Percentiles rank a stretch among this genome's conserved stretches.
Conservation (phyloP, 2,329 filamentous ascomycete species). For the Penicillium sp. region DNA sequence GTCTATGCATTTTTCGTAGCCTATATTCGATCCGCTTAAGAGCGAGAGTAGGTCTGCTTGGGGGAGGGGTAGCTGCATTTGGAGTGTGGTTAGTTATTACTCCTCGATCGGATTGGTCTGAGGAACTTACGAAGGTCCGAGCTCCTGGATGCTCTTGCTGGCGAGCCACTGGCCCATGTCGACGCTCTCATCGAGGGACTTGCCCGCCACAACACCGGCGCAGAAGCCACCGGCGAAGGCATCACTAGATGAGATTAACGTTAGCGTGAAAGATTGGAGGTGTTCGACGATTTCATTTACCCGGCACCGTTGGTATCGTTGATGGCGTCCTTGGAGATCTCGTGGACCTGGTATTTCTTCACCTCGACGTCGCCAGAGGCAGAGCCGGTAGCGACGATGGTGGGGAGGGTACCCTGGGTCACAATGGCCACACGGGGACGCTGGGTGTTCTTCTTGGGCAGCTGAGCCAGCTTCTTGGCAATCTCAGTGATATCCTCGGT, state of each 20-base stretch:
- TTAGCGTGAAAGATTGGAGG: slow-evolving; percentile 11
- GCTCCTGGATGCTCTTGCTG: slow-evolving; percentile 85
- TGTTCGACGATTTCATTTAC: slow-evolving; percentile 37
- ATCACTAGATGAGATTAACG: slow-evolving; percentile 53
- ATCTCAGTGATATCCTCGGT: slow-evolving; percentile 79
- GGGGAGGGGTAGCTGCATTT: slow-evolving; percentile 68
- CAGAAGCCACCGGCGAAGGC: slow-evolving; percentile 94
- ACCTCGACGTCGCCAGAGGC: slow-evolving; percentile 62
- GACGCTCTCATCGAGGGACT: slow-evolving; percentile 70
- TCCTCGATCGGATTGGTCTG: background rate
- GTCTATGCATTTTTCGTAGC: slow-evolving; percentile 18
- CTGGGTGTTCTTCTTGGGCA: slow-evolving; percentile 87
- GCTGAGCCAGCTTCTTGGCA: slow-evolving; percentile 75
- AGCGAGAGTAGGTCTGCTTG: slow-evolving; percentile 66
- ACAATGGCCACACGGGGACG: slow-evolving; percentile 83
- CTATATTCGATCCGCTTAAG: slow-evolving; percentile 18
- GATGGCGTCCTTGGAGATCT: slow-evolving; percentile 73
- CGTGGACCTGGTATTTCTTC: slow-evolving; percentile 75
- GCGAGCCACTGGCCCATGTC: slow-evolving; percentile 98
- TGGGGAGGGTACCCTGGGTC: slow-evolving; percentile 91
- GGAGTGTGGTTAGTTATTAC: slow-evolving; percentile 19
- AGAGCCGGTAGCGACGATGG: slow-evolving; percentile 72
- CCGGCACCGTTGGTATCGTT: slow-evolving; percentile 94
- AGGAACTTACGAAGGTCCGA: slow-evolving; percentile 83
- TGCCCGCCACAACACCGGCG: slow-evolving; percentile 82